Conservation (phyloP, 192 early-diverging fungal genomes). For the Piromyces finnis region DNA sequence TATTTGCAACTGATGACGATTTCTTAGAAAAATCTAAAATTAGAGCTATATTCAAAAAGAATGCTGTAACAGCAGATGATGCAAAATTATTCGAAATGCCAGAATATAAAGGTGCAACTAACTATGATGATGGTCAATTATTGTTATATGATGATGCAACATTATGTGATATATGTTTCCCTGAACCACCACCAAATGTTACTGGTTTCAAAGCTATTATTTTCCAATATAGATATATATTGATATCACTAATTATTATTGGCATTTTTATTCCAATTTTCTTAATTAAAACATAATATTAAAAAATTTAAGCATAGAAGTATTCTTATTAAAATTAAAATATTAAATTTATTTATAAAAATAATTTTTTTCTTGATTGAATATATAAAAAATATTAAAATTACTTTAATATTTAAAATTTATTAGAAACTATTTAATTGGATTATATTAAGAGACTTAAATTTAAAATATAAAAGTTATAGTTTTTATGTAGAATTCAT, state of each 20-base stretch:
- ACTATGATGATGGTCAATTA: not conserved
- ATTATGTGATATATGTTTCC: not conserved
- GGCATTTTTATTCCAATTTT: not conserved
- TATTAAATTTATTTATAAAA: too few species aligned
- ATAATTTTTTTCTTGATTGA: too few species aligned
- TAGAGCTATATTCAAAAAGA: slow-evolving; percentile 21
- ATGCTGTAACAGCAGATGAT: slow-evolving; percentile 33
- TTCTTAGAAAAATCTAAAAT: slow-evolving; percentile 30
- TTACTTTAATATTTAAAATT: too few species aligned
- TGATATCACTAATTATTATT: not conserved
- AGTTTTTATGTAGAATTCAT: too few species aligned
- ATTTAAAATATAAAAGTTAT: too few species aligned
- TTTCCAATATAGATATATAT: not conserved
- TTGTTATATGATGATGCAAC: not conserved
- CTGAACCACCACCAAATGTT: not conserved
- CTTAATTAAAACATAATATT: not conserved
- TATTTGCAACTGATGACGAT: slow-evolving; percentile 42
- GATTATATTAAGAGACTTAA: too few species aligned
- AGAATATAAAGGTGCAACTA: slow-evolving; percentile 16
- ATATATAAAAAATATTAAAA: too few species aligned
- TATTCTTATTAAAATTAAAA: too few species aligned
- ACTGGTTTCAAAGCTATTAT: not conserved
- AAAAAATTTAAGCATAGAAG: too few species aligned
- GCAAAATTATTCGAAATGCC: slow-evolving; percentile 42
- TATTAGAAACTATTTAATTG: too few species aligned